Evolutionary conservation across 768 basidiomycete species (phyloP).

Genomic region (Macrolepiota fuliginosa): DNA sequence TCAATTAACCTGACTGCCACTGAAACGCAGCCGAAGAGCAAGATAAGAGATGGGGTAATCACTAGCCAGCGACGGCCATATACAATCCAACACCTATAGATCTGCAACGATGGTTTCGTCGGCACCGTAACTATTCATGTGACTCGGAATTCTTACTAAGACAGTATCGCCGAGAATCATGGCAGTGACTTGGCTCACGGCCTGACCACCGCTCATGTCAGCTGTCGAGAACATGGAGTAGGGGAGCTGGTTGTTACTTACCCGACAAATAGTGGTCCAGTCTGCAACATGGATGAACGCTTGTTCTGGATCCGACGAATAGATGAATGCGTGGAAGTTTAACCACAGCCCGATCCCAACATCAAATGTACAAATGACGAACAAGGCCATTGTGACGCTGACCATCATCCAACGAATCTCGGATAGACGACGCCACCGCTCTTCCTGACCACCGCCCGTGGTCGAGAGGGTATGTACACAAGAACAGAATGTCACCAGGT

Average conservation of each 20-base stretch:
- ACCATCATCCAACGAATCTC: slow-evolving; percentile 13
- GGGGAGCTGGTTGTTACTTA: not conserved
- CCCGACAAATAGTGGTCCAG: slow-evolving; percentile 10
- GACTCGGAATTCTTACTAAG: not conserved
- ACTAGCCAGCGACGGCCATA: slow-evolving; percentile 9
- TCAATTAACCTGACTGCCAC: not conserved
- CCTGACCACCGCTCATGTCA: not conserved
- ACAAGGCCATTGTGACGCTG: not conserved
- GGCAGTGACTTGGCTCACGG: slow-evolving; percentile 7
- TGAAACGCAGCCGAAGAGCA: not conserved
- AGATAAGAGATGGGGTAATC: not conserved
- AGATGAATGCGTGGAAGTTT: slow-evolving; percentile 5
- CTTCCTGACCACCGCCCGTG: not conserved
- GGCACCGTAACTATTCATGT: not conserved
- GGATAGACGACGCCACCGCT: not conserved
- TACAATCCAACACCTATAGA: slow-evolving; percentile 10
- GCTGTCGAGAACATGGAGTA: not conserved
- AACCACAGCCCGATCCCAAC: slow-evolving; percentile 3
- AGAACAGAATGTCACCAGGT: slow-evolving; percentile 3
- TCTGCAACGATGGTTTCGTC: not conserved
- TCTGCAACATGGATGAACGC: not conserved
- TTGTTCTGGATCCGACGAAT: not conserved
- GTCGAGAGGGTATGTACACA: not conserved
- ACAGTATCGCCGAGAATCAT: slow-evolving; percentile 11
- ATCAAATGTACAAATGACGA: slow-evolving; percentile 9